Evolutionary conservation across 768 basidiomycete genomes (phyloP).

Genomic region (Termitomyces sp.): DNA sequence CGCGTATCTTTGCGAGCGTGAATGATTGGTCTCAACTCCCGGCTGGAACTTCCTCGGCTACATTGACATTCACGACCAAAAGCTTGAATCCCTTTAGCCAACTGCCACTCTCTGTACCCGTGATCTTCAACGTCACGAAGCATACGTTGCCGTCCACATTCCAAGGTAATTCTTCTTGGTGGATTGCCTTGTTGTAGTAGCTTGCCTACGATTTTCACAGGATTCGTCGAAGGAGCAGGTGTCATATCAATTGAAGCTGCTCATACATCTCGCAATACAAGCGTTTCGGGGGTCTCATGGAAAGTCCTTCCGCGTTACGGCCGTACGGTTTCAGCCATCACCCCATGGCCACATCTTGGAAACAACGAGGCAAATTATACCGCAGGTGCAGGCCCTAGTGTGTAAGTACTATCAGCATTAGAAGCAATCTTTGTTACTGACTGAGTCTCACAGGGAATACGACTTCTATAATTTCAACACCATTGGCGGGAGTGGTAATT

Average conservation of each 20-base stretch:
- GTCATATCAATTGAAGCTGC: slow-evolving; percentile 63
- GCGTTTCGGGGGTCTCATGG: slow-evolving; percentile 51
- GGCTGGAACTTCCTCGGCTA: slow-evolving; percentile 29
- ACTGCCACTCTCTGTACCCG: slow-evolving; percentile 25
- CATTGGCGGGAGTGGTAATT: slow-evolving; percentile 30
- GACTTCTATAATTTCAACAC: slow-evolving; percentile 61
- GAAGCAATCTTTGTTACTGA: not conserved
- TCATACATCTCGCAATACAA: slow-evolving; percentile 42
- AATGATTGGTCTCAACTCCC: slow-evolving; percentile 49
- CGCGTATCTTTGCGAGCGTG: slow-evolving; percentile 48
- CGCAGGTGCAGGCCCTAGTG: slow-evolving; percentile 52
- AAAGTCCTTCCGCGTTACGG: slow-evolving; percentile 56
- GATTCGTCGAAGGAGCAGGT: slow-evolving; percentile 60
- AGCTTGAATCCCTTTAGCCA: slow-evolving; percentile 25
- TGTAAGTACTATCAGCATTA: slow-evolving; percentile 30
- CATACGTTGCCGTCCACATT: slow-evolving; percentile 34
- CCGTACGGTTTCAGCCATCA: slow-evolving; percentile 55
- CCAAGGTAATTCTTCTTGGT: slow-evolving; percentile 31
- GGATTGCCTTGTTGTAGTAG: not conserved
- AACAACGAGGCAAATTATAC: slow-evolving; percentile 51
- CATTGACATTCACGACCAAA: slow-evolving; percentile 41
- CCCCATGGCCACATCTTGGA: slow-evolving; percentile 47
- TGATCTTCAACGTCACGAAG: slow-evolving; percentile 30
- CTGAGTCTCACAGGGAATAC: slow-evolving; percentile 39
- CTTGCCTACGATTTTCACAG: slow-evolving; percentile 19